Conservation (phyloP, 1,284 basidiomycete species). For the Coriolopsis trogii region DNA sequence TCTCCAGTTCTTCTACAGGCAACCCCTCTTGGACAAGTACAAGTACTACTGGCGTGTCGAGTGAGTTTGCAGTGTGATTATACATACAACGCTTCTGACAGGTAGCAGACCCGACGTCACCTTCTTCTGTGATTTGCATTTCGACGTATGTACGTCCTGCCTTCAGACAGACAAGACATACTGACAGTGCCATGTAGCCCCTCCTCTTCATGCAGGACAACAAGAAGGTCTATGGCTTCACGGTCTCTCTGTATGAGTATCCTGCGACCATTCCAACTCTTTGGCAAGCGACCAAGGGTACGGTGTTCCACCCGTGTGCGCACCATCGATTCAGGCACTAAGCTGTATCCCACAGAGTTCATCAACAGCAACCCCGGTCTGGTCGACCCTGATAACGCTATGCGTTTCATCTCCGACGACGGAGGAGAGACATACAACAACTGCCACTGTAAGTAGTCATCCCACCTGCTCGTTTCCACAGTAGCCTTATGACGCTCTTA, state of each 20-base stretch:
- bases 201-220: constrained; percentile 90
- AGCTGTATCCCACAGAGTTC: constrained; percentile 48
- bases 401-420: constrained; percentile 68
- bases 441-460: constrained; percentile 63
- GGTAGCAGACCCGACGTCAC: constrained; percentile 33
- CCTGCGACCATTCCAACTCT: constrained; percentile 68
- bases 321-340: background rate
- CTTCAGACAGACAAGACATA: background rate
- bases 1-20: constrained; percentile 81
- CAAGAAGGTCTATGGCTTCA: constrained; percentile 84
- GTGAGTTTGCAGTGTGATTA: constrained; percentile 37
- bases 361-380: constrained; percentile 59
- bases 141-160: constrained; percentile 26
- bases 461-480: background rate
- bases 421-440: constrained; percentile 65
- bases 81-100: background rate
- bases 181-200: constrained; percentile 63
- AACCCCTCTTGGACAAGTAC: constrained; percentile 79
- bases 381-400: constrained; percentile 60
- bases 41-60: constrained; percentile 93
- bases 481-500: background rate
- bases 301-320: too few relatives aligned
- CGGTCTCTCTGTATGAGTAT: constrained; percentile 69
- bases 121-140: constrained; percentile 38
- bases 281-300: constrained; percentile 61